Evolutionary conservation across 2,329 filamentous ascomycete species (phyloP), one percentile per base, ranked within the genome.

Genomic region (Epichloe brachyelytri): DNA sequence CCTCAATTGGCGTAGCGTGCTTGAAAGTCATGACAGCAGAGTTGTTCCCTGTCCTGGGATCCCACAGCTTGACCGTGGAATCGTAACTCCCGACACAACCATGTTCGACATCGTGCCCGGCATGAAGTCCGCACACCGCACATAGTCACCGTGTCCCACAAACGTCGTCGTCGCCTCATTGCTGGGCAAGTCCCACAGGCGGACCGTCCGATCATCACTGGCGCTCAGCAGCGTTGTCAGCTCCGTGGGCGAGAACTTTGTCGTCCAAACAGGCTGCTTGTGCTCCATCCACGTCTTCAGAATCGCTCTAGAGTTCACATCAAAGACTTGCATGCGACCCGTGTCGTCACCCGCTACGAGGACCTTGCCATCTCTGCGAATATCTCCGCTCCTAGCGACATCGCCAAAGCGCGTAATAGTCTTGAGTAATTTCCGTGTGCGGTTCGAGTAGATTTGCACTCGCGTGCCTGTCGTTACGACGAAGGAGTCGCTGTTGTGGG

Each of bases 281-380:
- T 97, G 91, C 59, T 90, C 82, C 56, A 84, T 82, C 91, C 93
- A 98, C 48, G 91, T 96, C 73, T 93, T 91, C 60, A 98, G 72
- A 58, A 98, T 95, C 3, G 89, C 89, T 56, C 93, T 79, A 52
- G 89, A 91, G 43, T 64, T 83, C 48, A 95, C 82, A 63, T 98
- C 93, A 63, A 97, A 98, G 12, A 96, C 89, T 69, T 98, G 94
- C 58, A 98, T 87, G 55, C 85, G 83, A 52, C 94, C 94, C 40
- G 82, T 85, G 64, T 96, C 91, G 59, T 96, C 91, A 60, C 91
- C 91, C 34, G 91, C 89, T 37, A 94, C 85, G 59, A 98, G 71
- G 52, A 98, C 86, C 55, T 88, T 80, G 40, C 90, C 91, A 71
- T 98, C 93, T 51, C 83, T 78, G 53, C 93, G 81, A 56, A 97